Base-by-base conservation (phyloP, 2,329 filamentous ascomycete species). In the Cladosporium sp. region DNA sequence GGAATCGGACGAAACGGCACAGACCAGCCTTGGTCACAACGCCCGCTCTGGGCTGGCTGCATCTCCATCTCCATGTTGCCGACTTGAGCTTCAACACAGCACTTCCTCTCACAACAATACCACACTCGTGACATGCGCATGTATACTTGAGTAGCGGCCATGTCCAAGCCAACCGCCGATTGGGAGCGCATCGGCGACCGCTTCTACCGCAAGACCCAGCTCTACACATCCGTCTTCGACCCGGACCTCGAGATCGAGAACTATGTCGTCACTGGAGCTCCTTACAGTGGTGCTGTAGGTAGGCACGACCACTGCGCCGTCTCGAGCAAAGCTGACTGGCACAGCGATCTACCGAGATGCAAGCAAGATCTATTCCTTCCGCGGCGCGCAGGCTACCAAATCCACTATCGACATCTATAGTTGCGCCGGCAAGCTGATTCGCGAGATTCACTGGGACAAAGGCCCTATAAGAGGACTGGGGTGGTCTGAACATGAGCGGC, bases 401-500 rank as follows among this genome's bases (percentile, higher is more conserved):
- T 89, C 92, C 23, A 91, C 88, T 72, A 96, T 99, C 79, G 93
- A 97, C 76, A 88, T 99, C 63, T 97, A 97, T 82, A 97, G 91
- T 75, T 94, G 90, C 77, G 90, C 95, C 13, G 95, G 95, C 63
- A 95, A 93, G 81, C 87, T 92, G 65, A 89, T 99, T 68, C 66
- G 67, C 58, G 71, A 74, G 56, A 71, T 72, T 51, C 71, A 90
- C 76, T 98, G 94, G 93, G 94, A 98, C 73, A 92, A 93, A 79
- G 92, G 92, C 54, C 83, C 88, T 3, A 91, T 99, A 74, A 91
- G 89, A 77, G 93, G 92, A 1, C 84, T 99, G 23, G 95, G 95
- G 36, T 99, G 95, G 95, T 97, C 93, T 23, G 94, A 97, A 74
- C 92, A 97, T 70, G 95, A 99, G 82, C 90, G 91, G 75, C 84